These are phyloP conservation scores for Cordyceps militaris DNA, from an alignment of 2,329 filamentous ascomycete species.

Conservation along the genomic window DNA sequence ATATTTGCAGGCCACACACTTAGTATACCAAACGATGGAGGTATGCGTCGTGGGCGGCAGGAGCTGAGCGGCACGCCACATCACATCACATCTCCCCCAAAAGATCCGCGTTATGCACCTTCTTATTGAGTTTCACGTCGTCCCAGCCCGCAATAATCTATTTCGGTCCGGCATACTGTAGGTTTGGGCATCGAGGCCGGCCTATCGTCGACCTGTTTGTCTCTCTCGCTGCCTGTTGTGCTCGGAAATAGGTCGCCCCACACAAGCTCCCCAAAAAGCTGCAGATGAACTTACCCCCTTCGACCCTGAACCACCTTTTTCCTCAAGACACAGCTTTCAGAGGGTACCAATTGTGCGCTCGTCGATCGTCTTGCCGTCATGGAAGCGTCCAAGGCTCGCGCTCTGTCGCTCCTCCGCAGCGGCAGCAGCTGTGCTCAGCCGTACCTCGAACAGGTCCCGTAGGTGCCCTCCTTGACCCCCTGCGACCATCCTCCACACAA, in stretches of 20 bases:
- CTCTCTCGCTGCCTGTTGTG: too few relatives aligned
- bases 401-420: constrained; percentile 5
- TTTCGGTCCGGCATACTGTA: too few relatives aligned
- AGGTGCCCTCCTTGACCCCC: background rate
- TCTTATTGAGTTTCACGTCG: too few relatives aligned
- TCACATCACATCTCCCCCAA: background rate
- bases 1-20: too few relatives aligned
- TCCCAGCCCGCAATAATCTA: too few relatives aligned
- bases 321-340: background rate
- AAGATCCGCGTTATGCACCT: too few relatives aligned
- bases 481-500: background rate
- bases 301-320: background rate
- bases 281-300: background rate
- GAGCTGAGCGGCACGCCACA: background rate
- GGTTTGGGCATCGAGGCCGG: too few relatives aligned
- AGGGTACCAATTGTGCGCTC: background rate
- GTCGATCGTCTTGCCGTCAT: background rate
- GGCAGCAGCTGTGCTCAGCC: constrained; percentile 1
- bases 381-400: constrained; percentile 9
- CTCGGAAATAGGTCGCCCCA: constrained; percentile 1
- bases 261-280: constrained; percentile 7
- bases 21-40: too few relatives aligned
- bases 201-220: too few relatives aligned
- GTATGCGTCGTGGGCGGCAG: too few relatives aligned
- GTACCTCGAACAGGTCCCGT: constrained; percentile 11